Base-by-base conservation (phyloP, 2,329 filamentous ascomycete species). In the Sporothrix euskadiensis region DNA sequence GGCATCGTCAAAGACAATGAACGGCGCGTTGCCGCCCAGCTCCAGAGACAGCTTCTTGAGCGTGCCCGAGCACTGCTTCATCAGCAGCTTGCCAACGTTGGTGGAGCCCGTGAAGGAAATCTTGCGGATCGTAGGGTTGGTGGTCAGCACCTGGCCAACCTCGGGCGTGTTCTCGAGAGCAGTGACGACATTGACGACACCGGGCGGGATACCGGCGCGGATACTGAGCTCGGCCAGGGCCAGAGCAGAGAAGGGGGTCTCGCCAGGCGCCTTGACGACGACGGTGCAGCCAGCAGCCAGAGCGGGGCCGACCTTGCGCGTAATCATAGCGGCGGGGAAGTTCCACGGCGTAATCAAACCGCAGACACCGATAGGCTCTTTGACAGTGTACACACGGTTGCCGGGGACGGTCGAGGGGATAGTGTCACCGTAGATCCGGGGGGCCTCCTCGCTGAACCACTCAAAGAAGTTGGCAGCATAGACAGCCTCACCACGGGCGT, bases 1-100 rank as follows among this genome's bases (percentile, higher is more conserved):
- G 26, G 95, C 93, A 79, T 98, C 95, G 79, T 98, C 94, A 79
- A 98, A 98, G 47, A 98, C 94, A 77, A 98, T 98, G 81, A 98
- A 97, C 1, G 95, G 95, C 0, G 95, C 93, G 81, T 98, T 98
- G 66, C 95, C 96, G 72, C 95, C 95, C 0, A 98, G 91, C 81
- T 98, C 95, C 81, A 97, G 92, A 0, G 93, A 96, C 56, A 90
- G 81, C 77, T 90, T 88, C 87, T 98, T 98, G 77, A 98, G 75
- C 0, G 94, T 97, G 56, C 88, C 87, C 0, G 94, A 89, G 12
- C 92, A 91, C 82, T 98, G 94, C 84, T 92, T 92, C 94, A 98
- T 97, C 72, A 99, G 88, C 7, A 91, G 85, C 81, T 91, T 91
- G 44, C 90, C 90, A 52, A 92, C 89, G 61, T 80, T 82, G 0